Conservation (phyloP, 1,139 yeast genomes). For the Suhomyces kunorum region DNA sequence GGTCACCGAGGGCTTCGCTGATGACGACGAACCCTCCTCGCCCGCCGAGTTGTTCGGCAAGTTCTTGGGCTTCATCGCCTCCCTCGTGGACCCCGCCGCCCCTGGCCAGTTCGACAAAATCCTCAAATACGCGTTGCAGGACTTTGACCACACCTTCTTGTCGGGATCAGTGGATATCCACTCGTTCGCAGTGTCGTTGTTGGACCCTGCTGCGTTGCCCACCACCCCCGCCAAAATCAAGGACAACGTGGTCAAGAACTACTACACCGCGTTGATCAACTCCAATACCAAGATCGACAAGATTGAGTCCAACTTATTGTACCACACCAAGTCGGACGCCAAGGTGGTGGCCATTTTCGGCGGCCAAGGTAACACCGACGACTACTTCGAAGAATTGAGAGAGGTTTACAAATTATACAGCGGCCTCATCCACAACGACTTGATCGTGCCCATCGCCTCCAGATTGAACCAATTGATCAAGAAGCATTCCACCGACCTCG, state of each 20-base stretch:
- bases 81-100: conserved; percentile 48
- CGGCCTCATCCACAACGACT: conserved; percentile 65
- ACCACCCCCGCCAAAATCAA: conserved; percentile 73
- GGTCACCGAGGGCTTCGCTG: conserved; percentile 81
- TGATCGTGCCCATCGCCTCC: conserved; percentile 67
- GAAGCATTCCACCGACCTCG: conserved; percentile 56
- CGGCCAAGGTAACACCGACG: conserved; percentile 99
- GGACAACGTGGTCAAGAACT: conserved; percentile 66
- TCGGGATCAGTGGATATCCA: conserved; percentile 69
- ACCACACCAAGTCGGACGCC: conserved; percentile 47
- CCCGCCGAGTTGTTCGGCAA: conserved; percentile 84
- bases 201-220: conserved; percentile 51
- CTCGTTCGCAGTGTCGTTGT: conserved; percentile 75
- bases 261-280: conserved; percentile 64
- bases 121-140: conserved; percentile 67
- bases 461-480: conserved; percentile 69
- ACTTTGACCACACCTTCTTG: conserved; percentile 81
- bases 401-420: conserved; percentile 77
- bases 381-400: conserved; percentile 94
- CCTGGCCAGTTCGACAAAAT: conserved; percentile 63
- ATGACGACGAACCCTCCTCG: conserved; percentile 86
- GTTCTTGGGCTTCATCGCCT: conserved; percentile 79
- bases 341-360: conserved; percentile 85
- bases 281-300: conserved; percentile 31
- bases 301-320: conserved; percentile 52